Base-by-base conservation (phyloP, 2,329 filamentous ascomycete genomes). In the Epichloe aotearoae region DNA sequence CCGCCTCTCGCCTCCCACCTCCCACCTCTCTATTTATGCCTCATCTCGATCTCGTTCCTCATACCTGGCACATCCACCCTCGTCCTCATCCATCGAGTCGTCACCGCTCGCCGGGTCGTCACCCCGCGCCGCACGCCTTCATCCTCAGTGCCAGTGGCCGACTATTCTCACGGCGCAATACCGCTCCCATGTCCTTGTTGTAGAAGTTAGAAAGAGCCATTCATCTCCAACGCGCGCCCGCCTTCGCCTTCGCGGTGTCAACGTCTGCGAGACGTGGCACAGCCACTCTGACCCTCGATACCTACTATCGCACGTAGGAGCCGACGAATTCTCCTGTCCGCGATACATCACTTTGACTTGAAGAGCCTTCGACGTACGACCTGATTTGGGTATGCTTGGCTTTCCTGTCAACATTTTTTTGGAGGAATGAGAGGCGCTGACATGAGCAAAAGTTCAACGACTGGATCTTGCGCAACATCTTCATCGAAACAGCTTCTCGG, bases 141-240 rank as follows among this genome's bases (percentile, higher is more conserved):
- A 30, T 38, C 41, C 12, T 19, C 23, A n/a, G 48, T 20, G 10
- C 19, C 8, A 20, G 17, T 38, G 44, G 47, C 47, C 33, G 40
- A 42, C 40, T 4, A 7, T 26, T 30, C 5, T 33, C 40, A 44
- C 40, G 47, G 47, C 47, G 20, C 30, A 43, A 20, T 20, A 51
- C 52, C 51, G 54, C 56, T 53, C 61, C 56, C 59, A 66, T 68
- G 65, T 60, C 48, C 57, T 57, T 55, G 59, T 67, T 64, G 66
- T 68, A 68, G 64, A 61, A 62, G 60, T 63, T 67, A 67, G 64
- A 61, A 61, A 62, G 60, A 64, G 56, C 56, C 37, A n/a, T 34
- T 30, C 11, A 47, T 54, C 54, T 54, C 14, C 41, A 19, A 26
- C 44, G 52, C 37, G 43, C 26, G 43, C 43, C 20, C n/a, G 54